phyloP scores from a whole-genome alignment of 805 yeast genomes.

The Wickerhamia fluorescens region DNA sequence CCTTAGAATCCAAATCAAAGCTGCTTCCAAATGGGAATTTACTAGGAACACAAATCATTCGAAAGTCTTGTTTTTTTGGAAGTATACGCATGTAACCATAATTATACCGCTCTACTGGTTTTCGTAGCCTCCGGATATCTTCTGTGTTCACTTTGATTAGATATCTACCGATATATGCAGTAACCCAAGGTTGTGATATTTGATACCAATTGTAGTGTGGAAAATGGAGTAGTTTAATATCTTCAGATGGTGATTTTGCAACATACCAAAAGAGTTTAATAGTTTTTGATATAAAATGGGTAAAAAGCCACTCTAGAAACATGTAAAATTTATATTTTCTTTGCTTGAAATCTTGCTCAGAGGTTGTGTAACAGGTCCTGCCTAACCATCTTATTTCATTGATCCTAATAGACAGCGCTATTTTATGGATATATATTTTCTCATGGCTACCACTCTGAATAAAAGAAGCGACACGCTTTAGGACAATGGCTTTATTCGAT shows the following conservation, averaged over 20 bases:
- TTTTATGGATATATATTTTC: constrained; percentile 18
- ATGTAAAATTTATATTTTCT: constrained; percentile 28
- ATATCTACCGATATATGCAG: constrained; percentile 32
- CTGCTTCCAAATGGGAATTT: constrained; percentile 5
- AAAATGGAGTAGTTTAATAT: constrained; percentile 39
- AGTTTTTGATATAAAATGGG: constrained; percentile 37
- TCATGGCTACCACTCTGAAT: constrained; percentile 34
- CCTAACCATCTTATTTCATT: constrained; percentile 53
- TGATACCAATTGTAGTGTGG: constrained; percentile 53
- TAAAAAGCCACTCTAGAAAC: constrained; percentile 57
- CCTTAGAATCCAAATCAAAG: too few species aligned
- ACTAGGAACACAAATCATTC: constrained; percentile 53
- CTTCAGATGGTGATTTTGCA: constrained; percentile 36
- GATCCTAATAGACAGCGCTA: constrained; percentile 31
- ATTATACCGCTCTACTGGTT: constrained; percentile 6
- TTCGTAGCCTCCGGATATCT: constrained; percentile 4
- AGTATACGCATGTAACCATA: constrained; percentile 43
- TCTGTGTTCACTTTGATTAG: constrained; percentile 13
- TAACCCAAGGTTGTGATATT: constrained; percentile 36
- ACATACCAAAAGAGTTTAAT: constrained; percentile 57
- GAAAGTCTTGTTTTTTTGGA: constrained; percentile 56
- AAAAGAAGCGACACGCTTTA: constrained; percentile 27
- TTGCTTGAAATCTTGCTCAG: constrained; percentile 35
- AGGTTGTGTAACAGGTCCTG: constrained; percentile 15
- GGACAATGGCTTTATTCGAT: constrained; percentile 38